phyloP scores from a whole-genome alignment of 1,284 basidiomycete species.

The Rhizoctonia solani region DNA sequence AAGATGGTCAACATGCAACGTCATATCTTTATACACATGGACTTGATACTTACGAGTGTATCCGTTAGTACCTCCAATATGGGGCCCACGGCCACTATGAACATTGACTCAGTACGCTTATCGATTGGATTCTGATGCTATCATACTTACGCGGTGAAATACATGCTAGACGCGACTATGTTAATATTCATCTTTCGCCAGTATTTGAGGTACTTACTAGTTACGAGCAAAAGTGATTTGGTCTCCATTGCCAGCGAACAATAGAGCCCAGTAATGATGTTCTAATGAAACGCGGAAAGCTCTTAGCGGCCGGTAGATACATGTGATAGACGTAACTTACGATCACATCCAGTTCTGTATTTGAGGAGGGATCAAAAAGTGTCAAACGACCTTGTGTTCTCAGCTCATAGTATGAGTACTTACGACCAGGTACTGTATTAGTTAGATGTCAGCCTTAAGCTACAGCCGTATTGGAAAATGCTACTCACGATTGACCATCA shows the following conservation, averaged over 20 bases:
- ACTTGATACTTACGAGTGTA: constrained; percentile 6
- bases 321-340: neutral
- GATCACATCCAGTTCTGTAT: neutral
- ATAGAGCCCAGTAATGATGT: constrained; percentile 17
- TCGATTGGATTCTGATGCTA: too few species aligned
- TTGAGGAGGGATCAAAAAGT: neutral
- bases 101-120: too few species aligned
- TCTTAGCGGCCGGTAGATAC: neutral
- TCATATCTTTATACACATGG: neutral
- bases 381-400: neutral
- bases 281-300: neutral
- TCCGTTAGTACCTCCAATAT: constrained; percentile 20
- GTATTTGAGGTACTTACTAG: constrained; percentile 2
- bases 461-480: too few species aligned
- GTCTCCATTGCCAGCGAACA: constrained; percentile 18
- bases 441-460: too few species aligned
- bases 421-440: neutral
- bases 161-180: neutral
- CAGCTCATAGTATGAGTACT: neutral
- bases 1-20: neutral
- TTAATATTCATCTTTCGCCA: neutral
- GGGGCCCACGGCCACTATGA: constrained; percentile 27
- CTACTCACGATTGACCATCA: neutral
- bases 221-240: constrained; percentile 27
- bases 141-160: constrained; percentile 4